Evolutionary conservation across 2,329 filamentous ascomycete species (phyloP), one percentile per base, ranked within the genome.

Genomic region (Aspergillus sp.): DNA sequence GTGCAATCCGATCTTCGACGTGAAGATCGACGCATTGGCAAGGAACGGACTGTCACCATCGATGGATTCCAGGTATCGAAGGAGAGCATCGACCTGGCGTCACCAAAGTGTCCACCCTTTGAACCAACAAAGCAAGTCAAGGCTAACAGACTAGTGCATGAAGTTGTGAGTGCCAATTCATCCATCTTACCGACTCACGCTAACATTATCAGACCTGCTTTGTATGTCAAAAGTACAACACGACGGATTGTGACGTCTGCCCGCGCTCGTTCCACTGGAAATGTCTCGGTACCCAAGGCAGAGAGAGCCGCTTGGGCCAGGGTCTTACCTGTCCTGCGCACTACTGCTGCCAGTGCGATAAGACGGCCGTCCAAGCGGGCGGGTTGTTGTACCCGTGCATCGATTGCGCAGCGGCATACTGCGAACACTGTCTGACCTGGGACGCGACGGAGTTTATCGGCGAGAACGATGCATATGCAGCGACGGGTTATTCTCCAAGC

Each of bases 351-450:
- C 76, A 80, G 38, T 86, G 83, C 54, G 67, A 68, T 2, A 80
- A 80, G 59, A 79, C 78, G 51, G 81, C 81, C 0, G 65, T 65
- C 0, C 65, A 74, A 45, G 73, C 69, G 0, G 74, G 74, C 1
- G 70, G 72, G 4, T 70, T 77, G 56, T 52, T 77, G 1, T 74
- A 77, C 62, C 74, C 78, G 19, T 85, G 82, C 60, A 72, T 79
- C 7, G 82, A 75, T 72, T 86, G 83, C 56, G 75, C 79, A 23
- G 67, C 68, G 2, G 81, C 77, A 0, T 84, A 75, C 58, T 86
- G 83, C 59, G 82, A 86, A 50, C 78, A 84, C 42, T 85, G 82
- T 59, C 62, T 85, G 0, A 76, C 84, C 45, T 84, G 79, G 68
- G 72, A 79, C 3, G 69, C 71, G 2, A 74, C 76, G 0, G 69